Evolutionary conservation across 257 asterid genomes (phyloP).

Genomic region (Misopates orontium): DNA sequence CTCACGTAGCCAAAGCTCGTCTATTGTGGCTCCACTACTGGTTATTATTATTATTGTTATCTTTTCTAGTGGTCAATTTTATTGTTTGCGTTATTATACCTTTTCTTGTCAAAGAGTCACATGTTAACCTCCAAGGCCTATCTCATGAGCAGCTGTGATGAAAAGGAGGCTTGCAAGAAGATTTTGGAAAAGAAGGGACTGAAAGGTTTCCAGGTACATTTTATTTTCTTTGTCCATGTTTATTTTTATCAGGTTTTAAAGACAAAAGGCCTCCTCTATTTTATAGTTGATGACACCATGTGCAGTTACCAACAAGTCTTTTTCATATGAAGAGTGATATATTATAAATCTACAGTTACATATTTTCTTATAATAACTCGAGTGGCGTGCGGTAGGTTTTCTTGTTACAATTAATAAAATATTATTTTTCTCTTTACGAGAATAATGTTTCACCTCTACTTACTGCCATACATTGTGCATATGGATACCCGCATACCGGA

Average conservation of each 20-base stretch:
- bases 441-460: conserved; percentile 19
- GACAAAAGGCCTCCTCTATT: too few relatives aligned
- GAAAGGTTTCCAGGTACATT: conserved; percentile 81
- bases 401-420: not conserved
- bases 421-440: not conserved
- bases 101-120: conserved; percentile 27
- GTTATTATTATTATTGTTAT: conserved; percentile 5
- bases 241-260: not conserved
- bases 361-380: conserved; percentile 10
- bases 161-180: conserved; percentile 75
- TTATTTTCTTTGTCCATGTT: not conserved
- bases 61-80: conserved; percentile 14
- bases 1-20: conserved; percentile 20
- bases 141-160: conserved; percentile 70
- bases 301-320: too few relatives aligned
- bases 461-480: conserved; percentile 4
- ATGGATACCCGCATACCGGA: conserved; percentile 14
- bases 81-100: conserved; percentile 10
- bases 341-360: not conserved
- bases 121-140: conserved; percentile 30
- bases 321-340: too few relatives aligned
- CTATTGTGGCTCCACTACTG: conserved; percentile 17
- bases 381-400: not conserved
- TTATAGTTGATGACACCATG: too few relatives aligned
- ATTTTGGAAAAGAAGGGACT: conserved; percentile 90